Base-by-base conservation (phyloP, 2,329 filamentous ascomycete species). In the Sporothrix mexicana region DNA sequence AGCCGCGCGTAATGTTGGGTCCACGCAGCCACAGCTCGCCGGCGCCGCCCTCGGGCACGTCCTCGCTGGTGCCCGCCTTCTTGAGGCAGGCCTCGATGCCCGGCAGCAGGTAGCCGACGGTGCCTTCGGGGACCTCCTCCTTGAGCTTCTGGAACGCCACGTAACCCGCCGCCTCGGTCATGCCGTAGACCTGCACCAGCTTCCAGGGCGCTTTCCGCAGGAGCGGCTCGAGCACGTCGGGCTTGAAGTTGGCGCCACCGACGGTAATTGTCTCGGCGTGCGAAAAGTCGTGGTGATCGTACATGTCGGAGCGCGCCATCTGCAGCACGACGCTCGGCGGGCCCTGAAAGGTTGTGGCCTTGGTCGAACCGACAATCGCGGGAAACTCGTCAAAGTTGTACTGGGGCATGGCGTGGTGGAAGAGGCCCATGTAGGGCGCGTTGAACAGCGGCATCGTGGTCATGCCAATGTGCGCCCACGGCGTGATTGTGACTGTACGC, bases 131-230 rank as follows among this genome's bases (percentile, higher is more conserved):
- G 1, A 80, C 53, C 0, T 73, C 72, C 62, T 83, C 82, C 47
- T 78, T 76, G 0, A 79, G 74, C 3, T 76, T 78, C 67, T 84
- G 82, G 67, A 84, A 82, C 0, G 82, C 83, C 3, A 84, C 81
- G 73, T 84, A 85, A 0, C 79, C 82, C 5, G 80, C 82, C 2
- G 80, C 82, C 73, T 85, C 83, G 0, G 83, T 84, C 83, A 85
- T 85, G 23, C 83, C 84, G 70, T 84, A 85, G 0, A 82, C 80
- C 62, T 84, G 82, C 4, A 82, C 80, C 20, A 83, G 78, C 66
- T 78, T 77, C 82, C 83, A 83, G 0, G 81, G 78, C 2, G 80
- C 78, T 41, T 79, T 76, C 23, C 74, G 71, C 57, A 80, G 74
- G 3, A 83, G 75, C 5, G 76, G 78, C 3, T 79, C 74, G 2